Evolutionary conservation across 352 stramenopile species (phyloP).

Genomic region (Globisporangium alternatum): DNA sequence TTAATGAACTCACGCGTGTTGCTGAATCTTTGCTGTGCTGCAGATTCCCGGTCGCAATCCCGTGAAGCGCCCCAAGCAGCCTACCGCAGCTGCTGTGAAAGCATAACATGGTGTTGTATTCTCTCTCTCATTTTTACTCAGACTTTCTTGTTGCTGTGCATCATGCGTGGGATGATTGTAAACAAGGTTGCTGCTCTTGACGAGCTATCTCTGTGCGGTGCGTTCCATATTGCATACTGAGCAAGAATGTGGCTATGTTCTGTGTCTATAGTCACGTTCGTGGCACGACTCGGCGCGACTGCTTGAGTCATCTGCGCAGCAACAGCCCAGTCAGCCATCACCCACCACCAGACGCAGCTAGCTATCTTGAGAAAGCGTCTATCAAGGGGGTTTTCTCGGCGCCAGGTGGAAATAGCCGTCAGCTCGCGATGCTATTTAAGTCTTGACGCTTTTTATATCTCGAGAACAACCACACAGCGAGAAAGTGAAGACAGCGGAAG

Average conservation of each 20-base stretch:
- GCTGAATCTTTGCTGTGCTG: background rate
- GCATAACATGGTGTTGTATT: background rate
- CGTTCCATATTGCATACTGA: too few species aligned
- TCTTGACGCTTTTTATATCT: background rate
- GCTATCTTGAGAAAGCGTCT: background rate
- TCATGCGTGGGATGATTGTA: background rate
- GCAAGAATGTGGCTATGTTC: too few species aligned
- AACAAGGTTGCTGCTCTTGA: too few species aligned
- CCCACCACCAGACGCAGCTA: too few species aligned
- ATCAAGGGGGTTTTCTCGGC: background rate
- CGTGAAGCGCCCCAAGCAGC: conserved; percentile 48
- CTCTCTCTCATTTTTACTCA: background rate
- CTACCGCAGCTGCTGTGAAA: background rate
- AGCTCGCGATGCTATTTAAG: background rate
- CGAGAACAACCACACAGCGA: too few species aligned
- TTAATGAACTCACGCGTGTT: background rate
- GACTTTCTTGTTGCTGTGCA: background rate
- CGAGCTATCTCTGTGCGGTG: background rate
- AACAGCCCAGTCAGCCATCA: too few species aligned
- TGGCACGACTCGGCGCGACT: too few species aligned
- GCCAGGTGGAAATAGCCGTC: too few species aligned
- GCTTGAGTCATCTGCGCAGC: too few species aligned
- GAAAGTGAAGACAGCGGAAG: background rate
- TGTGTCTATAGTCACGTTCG: too few species aligned
- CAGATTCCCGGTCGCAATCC: conserved; percentile 61